Base-by-base conservation (phyloP, 1,284 basidiomycete genomes). In the Ceratobasidium sp. region DNA sequence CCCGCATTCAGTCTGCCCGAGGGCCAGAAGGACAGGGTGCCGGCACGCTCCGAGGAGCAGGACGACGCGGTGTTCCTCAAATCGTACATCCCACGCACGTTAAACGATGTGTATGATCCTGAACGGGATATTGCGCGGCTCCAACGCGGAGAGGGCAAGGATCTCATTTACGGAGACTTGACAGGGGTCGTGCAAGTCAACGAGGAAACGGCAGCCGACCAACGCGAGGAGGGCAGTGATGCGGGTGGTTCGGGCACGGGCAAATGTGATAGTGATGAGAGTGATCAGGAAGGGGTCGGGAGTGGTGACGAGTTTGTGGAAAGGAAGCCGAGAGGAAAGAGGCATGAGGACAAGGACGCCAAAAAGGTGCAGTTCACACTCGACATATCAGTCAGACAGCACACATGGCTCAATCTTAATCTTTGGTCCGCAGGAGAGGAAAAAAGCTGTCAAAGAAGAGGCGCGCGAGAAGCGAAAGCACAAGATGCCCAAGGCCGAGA, bases 401-500 rank as follows among this genome's bases (percentile, higher is more conserved):
- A 57, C 37, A 62, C 61, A 44, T 19, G 13, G 37, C 13, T 43
- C 13, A 70, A 37, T 2, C 46, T 67, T 22, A 59, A 62, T 51
- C 13, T 44, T 34, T 76, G 37, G 51, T 65, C 66, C 40, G 40
- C 82, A 97, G 94, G 94, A 96, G 83, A 90, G 96, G 11, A 97
- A 98, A 84, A 93, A 95, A 82, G 91, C 92, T 13, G 89, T 89
- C 43, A 98, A 98, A 83, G 93, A 92, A 79, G 94, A 94, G 83
- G 91, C 92, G 70, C 89, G 92, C 80, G 96, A 98, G 85, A 94
- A 90, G 84, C 88, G 96, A 78, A 95, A 96, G 84, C 87, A 90
- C 80, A 98, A 98, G 86, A 95, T 98, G 87, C 94, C 95, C 70
- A 98, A 98, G 84, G 89, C 91, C 52, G 95, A 97, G 84, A 98